Base-by-base conservation (phyloP, 202 grass and related monocot species). In the Elaeis oleifera region DNA sequence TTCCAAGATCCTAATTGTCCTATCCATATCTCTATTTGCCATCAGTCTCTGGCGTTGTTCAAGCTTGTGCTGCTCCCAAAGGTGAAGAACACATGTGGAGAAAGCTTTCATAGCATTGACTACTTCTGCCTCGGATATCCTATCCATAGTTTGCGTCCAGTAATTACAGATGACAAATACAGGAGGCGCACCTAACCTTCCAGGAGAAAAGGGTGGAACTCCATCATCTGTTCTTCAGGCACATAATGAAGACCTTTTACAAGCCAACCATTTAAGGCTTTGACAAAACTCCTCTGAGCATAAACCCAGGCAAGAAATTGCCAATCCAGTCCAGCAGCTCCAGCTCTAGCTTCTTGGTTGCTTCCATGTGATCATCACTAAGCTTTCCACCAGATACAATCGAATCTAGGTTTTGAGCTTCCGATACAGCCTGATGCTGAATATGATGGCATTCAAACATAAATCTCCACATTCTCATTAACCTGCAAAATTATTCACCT, bases 381-480 rank as follows among this genome's bases (percentile, higher is more conserved):
- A 99, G 81, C 55, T 76, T 85, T 56, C 76, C 82, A 39, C 64
- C 27, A 2, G 79, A 29, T 60, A 99, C 59, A 71, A 84, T 84
- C 16, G 88, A 80, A 57, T 89, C 88, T 60, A 99, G 77, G 75
- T 86, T 94, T 76, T 89, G 89, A 36, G 88, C 84, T 72, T 83
- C 76, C 13, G 94, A 94, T 68, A 99, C 84, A 20, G 88, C 94
- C 77, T 92, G 82, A 63, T 61, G 69, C 63, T 99, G 94, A 73
- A 88, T 99, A 64, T 74, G 84, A 68, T 99, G 94, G 63, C 94
- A 92, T 84, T 92, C 88, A 60, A 82, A 67, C 84, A 97, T 89
- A 31, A 62, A 60, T 6, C 49, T 58, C 92, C 88, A 92, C 92
- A 97, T 97, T 72, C 32, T 65, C 79, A 69, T 86, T 72, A 97